Evolutionary conservation across 2,329 filamentous ascomycete species (phyloP), one percentile per base, ranked within the genome.

Genomic region (Colletotrichum musicola): DNA sequence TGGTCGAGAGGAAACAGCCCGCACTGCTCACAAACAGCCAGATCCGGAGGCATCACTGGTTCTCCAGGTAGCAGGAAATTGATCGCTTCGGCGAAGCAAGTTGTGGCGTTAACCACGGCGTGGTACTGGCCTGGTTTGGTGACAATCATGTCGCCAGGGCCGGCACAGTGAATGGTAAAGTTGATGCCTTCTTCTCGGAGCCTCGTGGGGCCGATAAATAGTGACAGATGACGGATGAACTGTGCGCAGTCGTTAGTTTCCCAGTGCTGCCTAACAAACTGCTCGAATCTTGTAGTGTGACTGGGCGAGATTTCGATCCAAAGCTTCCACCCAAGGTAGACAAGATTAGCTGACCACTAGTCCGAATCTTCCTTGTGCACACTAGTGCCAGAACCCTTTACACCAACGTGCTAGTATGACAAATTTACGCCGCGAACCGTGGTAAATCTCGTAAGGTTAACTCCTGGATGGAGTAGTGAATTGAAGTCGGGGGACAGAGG

Each of bases 1-100:
- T 54, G 49, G 9, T 25, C 38, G 7, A 55, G 38, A 30, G 38
- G 49, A 20, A 46, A 46, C 13, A 62, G 40, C n/a, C 59, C 49
- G 20, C 59, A 62, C 25, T 62, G 13, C 42, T 18, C 16, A 13
- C 59, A 62, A 4, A 62, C 59, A 6, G 40, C 25, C n/a, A 62
- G 59, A 4, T 30, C 3, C 12, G 38, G 18, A 12, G 49, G 59
- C 18, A 62, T 44, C 18, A 44, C 42, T 44, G 59, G 47, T 27
- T 61, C 47, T 10, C 58, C 58, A 7, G 47, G 58, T 16, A 51
- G n/a, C 18, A 53, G 16, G 46, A 51, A 50, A 22, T 61, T 61
- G 46, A 61, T 61, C 53, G 58, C 27, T 4, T 42, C 14, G 46
- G 58, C 58, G 20, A 61, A 40, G 47, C 58, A 61, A 20, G 46